Evolutionary conservation across 2,329 filamentous ascomycete species (phyloP).

Genomic region (Helicocarpus griseus): DNA sequence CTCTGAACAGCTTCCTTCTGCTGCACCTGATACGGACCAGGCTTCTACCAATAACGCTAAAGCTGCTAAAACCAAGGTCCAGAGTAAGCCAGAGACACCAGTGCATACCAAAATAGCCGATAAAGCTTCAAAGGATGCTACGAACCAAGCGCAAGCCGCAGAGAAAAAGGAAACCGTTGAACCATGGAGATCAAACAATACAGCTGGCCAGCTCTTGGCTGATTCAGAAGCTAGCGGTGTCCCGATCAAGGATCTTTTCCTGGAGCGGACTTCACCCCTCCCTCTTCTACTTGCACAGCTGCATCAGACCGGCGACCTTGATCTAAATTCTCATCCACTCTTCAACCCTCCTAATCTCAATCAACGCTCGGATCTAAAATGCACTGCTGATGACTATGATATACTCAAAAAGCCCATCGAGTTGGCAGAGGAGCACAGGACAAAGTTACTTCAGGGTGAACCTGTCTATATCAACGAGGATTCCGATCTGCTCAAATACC

Average conservation of each 20-base stretch:
- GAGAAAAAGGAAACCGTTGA: slow-evolving; percentile 17
- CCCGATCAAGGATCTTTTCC: slow-evolving; percentile 31
- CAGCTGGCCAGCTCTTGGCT: slow-evolving; percentile 29
- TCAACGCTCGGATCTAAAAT: slow-evolving; percentile 35
- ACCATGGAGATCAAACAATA: slow-evolving; percentile 31
- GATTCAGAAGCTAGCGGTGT: slow-evolving; percentile 27
- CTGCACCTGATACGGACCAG: slow-evolving; percentile 4
- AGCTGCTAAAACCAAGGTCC: slow-evolving; percentile 1
- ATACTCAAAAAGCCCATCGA: slow-evolving; percentile 29
- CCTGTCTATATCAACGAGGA: slow-evolving; percentile 30
- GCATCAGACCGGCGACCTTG: slow-evolving; percentile 27
- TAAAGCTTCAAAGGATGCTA: slow-evolving; percentile 15
- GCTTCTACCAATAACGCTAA: not conserved
- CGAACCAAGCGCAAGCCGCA: slow-evolving; percentile 10
- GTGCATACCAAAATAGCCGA: not conserved
- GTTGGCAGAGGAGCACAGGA: slow-evolving; percentile 34
- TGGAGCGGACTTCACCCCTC: slow-evolving; percentile 30
- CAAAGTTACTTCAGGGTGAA: slow-evolving; percentile 31
- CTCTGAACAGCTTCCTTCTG: slow-evolving; percentile 5
- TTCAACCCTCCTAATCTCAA: slow-evolving; percentile 33
- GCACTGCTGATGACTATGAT: slow-evolving; percentile 30
- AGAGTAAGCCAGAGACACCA: slow-evolving; percentile 1
- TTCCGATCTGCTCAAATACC: slow-evolving; percentile 28
- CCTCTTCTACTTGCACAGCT: slow-evolving; percentile 30
- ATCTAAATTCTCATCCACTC: slow-evolving; percentile 29